Percentiles rank a stretch among this genome's conserved stretches.
phyloP scores from a whole-genome alignment of 2,329 filamentous ascomycete species.

The Bipolaris bicolor region DNA sequence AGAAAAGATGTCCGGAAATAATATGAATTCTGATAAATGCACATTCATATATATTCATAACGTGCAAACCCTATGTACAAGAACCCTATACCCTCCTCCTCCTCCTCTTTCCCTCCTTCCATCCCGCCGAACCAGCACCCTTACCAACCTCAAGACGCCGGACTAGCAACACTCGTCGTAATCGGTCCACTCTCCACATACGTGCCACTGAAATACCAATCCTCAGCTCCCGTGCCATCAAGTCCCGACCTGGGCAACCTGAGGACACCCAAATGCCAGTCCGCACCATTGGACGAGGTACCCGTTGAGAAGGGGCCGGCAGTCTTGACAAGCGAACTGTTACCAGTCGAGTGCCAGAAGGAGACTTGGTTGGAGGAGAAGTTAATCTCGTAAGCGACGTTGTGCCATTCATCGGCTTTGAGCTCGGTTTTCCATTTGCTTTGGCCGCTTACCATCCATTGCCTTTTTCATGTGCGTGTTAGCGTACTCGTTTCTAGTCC shows the following conservation, averaged over 20 bases:
- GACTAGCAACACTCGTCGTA: slow-evolving; percentile 43
- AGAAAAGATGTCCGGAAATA: no score
- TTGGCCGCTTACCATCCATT: slow-evolving; percentile 68
- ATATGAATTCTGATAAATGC: no score
- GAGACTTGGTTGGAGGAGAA: slow-evolving; percentile 67
- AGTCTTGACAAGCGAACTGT: slow-evolving; percentile 61
- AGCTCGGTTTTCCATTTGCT: slow-evolving; percentile 69
- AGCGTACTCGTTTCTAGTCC: no score
- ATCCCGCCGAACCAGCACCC: no score
- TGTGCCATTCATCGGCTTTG: slow-evolving; percentile 72
- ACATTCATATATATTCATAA: no score
- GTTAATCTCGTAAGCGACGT: slow-evolving; percentile 76
- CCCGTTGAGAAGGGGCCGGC: slow-evolving; percentile 66
- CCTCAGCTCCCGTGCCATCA: slow-evolving; percentile 61
- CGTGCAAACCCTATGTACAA: no score
- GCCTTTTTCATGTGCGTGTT: slow-evolving; percentile 25
- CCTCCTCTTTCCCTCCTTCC: no score
- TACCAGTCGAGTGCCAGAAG: slow-evolving; percentile 73
- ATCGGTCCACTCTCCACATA: slow-evolving; percentile 68
- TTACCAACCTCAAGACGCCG: slow-evolving; percentile 1
- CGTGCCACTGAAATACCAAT: slow-evolving; percentile 74
- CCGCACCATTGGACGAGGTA: slow-evolving; percentile 69
- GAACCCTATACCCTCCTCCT: no score
- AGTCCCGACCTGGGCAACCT: slow-evolving; percentile 65
- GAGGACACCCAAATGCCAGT: slow-evolving; percentile 75